Evolutionary conservation across 805 yeast genomes (phyloP), one percentile per base, ranked within the genome.

Genomic region (Suhomyces tanzawaensis): DNA sequence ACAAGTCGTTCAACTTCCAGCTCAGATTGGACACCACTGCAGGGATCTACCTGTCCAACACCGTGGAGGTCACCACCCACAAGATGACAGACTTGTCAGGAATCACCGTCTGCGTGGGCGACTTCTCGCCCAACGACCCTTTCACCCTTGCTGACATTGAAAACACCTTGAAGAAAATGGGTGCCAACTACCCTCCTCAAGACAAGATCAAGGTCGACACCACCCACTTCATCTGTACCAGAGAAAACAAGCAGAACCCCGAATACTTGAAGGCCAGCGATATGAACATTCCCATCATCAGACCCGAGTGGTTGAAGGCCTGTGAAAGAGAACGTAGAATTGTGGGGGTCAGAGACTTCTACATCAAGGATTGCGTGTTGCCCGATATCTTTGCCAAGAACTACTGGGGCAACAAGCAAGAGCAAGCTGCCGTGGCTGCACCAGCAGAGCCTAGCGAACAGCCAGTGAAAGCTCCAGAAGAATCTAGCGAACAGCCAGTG

Each of bases 221-320:
- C 1, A 93, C 99, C 1, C 99, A 93, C 60, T 93, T 84, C 54
- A 71, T 93, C n/a, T 82, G 95, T 12, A 72, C 76, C 15, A 47
- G 72, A 36, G 73, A 68, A 43, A 80, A 81, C 34, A 67, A 68
- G 29, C 88, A 87, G n/a, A 62, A 69, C 36, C 72, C 81, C 13
- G 90, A 86, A 60, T 85, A 77, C 66, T 71, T 80, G 45, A 82
- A 79, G 56, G 99, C 98, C 1, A 72, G 75, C 44, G 89, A 83
- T 37, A 77, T 79, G 67, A 93, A 89, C 56, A 88, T 93, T 39
- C 99, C 99, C 2, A 77, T 93, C 27, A 90, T 93, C 19, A 77
- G 95, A 59, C 98, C 99, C 0, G 97, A 93, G 58, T 93, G 98
- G 98, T 69, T 93, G 40, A 83, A 85, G 60, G 96, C 97, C 0